Evolutionary conservation across 305 asterid species (phyloP), one percentile per base, ranked within the genome.

Genomic region (Fraxinus sp.): DNA sequence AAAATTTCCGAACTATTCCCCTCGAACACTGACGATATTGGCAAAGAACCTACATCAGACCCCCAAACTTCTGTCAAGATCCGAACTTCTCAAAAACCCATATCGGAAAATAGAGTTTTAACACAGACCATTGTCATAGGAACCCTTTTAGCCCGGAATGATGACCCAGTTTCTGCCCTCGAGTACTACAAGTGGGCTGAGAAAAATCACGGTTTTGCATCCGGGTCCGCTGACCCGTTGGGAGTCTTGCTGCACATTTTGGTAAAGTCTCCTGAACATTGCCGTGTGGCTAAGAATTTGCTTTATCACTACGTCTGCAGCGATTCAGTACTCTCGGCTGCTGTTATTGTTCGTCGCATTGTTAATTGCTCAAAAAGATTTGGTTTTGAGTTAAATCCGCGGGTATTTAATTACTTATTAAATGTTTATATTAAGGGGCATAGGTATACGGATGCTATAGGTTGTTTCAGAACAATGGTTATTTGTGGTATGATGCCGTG

Each of bases 231-330:
- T 74, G 95, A 89, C 20, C 90, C 95, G 70, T 89, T 92, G 80
- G 87, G 89, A 84, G 87, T 94, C 79, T 86, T 95, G 85, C 86
- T 94, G 64, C 93, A 89, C 84, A 95, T 94, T 84, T 91, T 94
- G 81, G 91, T 88, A 64, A 89, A 88, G 84, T 89, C 88, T 78
- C 80, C 84, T 1, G 24, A 59, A 44, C 90, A 89, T 85, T 84
- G 75, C 24, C 28, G 16, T 22, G 72, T 68, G 20, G 92, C 91
- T 59, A 83, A 88, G 66, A 80, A 77, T 44, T 83, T 92, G 76
- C 82, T 95, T 76, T 75, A 83, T 80, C 76, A 86, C 76, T 83
- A 78, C 75, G 83, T 89, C 13, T 82, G 85, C 44, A 77, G 91
- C n/a, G 94, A 85, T 83, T 88, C 89, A 30, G 66, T 91, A 70